phyloP scores from a whole-genome alignment of 1,284 basidiomycete species.

The Papiliotrema nemorosa region DNA sequence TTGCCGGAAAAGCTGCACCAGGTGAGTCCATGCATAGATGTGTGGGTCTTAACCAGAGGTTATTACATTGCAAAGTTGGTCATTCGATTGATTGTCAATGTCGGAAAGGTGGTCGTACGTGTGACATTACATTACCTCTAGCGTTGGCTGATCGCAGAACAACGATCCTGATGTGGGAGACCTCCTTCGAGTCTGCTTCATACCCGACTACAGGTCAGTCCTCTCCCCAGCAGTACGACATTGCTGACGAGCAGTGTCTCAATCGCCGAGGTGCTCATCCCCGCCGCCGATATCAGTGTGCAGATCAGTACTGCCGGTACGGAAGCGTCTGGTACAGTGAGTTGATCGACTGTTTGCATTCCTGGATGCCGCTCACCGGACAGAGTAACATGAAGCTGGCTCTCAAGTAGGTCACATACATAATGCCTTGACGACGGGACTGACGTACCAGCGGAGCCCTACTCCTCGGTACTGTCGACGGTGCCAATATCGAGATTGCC shows the following conservation, averaged over 20 bases:
- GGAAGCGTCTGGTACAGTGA: slow-evolving; percentile 55
- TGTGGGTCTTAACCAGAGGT: slow-evolving; percentile 12
- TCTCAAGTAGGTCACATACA: slow-evolving; percentile 52
- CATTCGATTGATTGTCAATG: slow-evolving; percentile 88
- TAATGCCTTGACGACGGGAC: not conserved
- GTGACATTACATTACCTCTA: no score
- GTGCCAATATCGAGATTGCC: slow-evolving; percentile 89
- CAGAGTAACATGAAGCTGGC: slow-evolving; percentile 76
- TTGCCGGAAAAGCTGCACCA: slow-evolving; percentile 65
- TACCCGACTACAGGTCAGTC: slow-evolving; percentile 59
- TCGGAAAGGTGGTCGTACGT: slow-evolving; percentile 68
- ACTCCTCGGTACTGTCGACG: slow-evolving; percentile 64
- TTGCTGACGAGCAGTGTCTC: slow-evolving; percentile 54
- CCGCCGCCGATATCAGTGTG: slow-evolving; percentile 84
- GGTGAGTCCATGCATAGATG: slow-evolving; percentile 12
- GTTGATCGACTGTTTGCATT: slow-evolving; percentile 3
- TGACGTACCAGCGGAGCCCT: slow-evolving; percentile 61
- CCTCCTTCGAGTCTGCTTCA: slow-evolving; percentile 76
- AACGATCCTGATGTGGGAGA: slow-evolving; percentile 79
- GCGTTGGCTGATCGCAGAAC: slow-evolving; percentile 55
- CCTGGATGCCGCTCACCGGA: not conserved
- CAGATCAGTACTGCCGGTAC: slow-evolving; percentile 94
- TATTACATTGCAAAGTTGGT: slow-evolving; percentile 59
- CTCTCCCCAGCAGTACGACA: not conserved
- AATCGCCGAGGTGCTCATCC: slow-evolving; percentile 83